These are phyloP conservation scores for Vicia sativa DNA, from an alignment of 306 rosid species.

Conservation along the genomic window DNA sequence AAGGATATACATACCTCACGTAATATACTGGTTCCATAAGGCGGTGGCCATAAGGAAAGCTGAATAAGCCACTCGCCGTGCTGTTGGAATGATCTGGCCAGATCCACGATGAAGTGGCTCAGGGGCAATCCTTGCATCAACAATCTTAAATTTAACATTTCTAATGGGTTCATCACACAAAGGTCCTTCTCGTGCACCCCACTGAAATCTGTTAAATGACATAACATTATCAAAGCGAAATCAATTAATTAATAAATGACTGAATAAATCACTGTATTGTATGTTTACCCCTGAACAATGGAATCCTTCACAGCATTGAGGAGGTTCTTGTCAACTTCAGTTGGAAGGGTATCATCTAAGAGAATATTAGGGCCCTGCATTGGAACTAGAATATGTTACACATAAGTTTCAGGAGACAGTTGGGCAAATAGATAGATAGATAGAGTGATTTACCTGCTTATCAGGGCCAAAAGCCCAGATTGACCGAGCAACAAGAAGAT, in stretches of 20 bases:
- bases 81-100: slow-evolving; percentile 91
- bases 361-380: slow-evolving; percentile 94
- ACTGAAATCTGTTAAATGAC: slow-evolving; percentile 73
- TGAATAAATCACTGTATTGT: slow-evolving; percentile 8
- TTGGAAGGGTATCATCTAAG: slow-evolving; percentile 89
- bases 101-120: slow-evolving; percentile 92
- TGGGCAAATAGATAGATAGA: background rate
- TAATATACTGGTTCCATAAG: slow-evolving; percentile 98
- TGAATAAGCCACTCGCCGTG: slow-evolving; percentile 93
- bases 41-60: slow-evolving; percentile 96
- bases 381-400: slow-evolving; percentile 29
- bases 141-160: slow-evolving; percentile 96
- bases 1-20: slow-evolving; percentile 77
- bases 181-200: slow-evolving; percentile 99
- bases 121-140: slow-evolving; percentile 95
- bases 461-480: slow-evolving; percentile 99
- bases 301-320: slow-evolving; percentile 91
- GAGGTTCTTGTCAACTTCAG: slow-evolving; percentile 90
- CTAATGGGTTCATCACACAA: slow-evolving; percentile 97
- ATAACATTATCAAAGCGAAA: slow-evolving; percentile 21
- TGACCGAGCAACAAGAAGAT: slow-evolving; percentile 95
- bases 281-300: slow-evolving; percentile 92
- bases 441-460: slow-evolving; percentile 68
- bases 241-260: slow-evolving; percentile 22
- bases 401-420: background rate